Base-by-base conservation (phyloP, 2,329 filamentous ascomycete genomes). In the Penicillium janthinellum region DNA sequence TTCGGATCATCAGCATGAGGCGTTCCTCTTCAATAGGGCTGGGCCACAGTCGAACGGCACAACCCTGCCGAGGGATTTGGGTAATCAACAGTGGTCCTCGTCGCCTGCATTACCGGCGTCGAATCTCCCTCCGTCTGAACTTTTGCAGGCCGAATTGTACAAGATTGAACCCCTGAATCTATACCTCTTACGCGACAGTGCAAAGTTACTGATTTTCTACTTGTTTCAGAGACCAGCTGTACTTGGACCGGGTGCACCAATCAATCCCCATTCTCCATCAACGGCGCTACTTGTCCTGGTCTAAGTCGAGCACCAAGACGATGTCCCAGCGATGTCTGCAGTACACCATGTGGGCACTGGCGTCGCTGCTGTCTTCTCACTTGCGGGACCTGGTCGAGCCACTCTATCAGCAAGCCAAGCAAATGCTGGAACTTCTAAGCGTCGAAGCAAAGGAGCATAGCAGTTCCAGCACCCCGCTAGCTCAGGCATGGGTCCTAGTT, bases 261-360 rank as follows among this genome's bases (percentile, higher is more conserved):
- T 69, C 58, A 8, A 59, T 64, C 4, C 66, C 61, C 2, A 67
- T 70, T 28, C 37, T 67, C 8, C 60, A 70, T 12, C 64, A 68
- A 49, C 48, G 61, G 2, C 65, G 64, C 2, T 68, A 67, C 37
- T 17, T 63, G 8, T 57, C 56, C 28, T 68, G 67, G 64, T 56
- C 61, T 6, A 62, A 57, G 38, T 48, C 45, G 1, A 37, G 8
- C 8, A 25, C n/a, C 0, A 63, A 64, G 38, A 61, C 31, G 0
- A 15, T 17, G 1, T 54, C 58, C 3, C 59, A 42, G 2, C 54
- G 25, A 52, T 65, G 65, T 37, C 45, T 70, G 38, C 67, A 70
- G 28, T 64, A 63, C 49, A 61, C 63, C 1, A 67, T 70, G 59
- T 70, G 65, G 66, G 60, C 63, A 3, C 75, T 90, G 73, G 79